Evolutionary conservation across 257 asterid species (phyloP).

Genomic region (Paulownia fortunei): DNA sequence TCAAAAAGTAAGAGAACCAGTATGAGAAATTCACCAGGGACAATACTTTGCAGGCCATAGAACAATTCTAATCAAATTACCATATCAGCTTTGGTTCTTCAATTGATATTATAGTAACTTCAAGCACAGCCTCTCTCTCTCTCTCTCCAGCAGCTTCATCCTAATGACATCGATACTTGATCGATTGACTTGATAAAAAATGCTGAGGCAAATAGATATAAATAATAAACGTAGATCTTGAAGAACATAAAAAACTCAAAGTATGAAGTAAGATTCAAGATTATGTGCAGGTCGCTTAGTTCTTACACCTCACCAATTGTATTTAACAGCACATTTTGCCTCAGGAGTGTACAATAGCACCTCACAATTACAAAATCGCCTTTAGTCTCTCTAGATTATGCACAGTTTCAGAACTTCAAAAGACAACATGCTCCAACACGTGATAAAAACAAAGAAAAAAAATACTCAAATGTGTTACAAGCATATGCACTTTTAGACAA

Average conservation of each 20-base stretch:
- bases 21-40: not conserved
- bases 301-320: not conserved
- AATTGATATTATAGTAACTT: not conserved
- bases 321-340: not conserved
- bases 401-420: conserved; percentile 11
- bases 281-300: not conserved
- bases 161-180: not conserved
- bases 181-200: not conserved
- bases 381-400: not conserved
- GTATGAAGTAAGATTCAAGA: not conserved
- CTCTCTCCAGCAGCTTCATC: not conserved
- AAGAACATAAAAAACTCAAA: not conserved
- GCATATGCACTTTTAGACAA: not conserved
- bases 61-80: not conserved
- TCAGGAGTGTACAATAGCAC: conserved; percentile 1
- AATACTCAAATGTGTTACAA: not conserved
- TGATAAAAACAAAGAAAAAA: not conserved
- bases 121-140: too few species aligned
- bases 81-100: not conserved
- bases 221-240: not conserved
- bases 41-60: not conserved
- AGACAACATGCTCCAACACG: not conserved
- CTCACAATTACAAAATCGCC: not conserved
- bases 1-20: not conserved
- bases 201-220: not conserved